A percentile compares a stretch with the other conserved stretches of the same genome.
Conservation (phyloP, 2,329 filamentous ascomycete species). For the Fusarium luffae region DNA sequence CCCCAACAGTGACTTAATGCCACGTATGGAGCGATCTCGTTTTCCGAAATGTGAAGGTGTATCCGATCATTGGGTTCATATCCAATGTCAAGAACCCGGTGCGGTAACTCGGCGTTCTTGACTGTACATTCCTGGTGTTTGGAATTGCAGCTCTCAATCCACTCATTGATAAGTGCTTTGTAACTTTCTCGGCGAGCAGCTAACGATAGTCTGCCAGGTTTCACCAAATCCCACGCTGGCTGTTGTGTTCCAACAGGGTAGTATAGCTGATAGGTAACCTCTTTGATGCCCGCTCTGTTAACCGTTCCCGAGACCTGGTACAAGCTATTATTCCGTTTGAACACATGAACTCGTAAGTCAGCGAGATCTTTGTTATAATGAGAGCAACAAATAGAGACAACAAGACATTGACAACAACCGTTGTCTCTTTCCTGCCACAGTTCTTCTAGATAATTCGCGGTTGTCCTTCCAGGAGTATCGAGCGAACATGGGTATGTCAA, state of each 20-base stretch:
- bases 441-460: background rate
- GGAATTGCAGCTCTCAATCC: background rate
- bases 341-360: no score
- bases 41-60: background rate
- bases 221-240: background rate
- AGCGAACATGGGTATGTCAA: background rate
- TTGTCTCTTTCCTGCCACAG: background rate
- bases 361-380: no score
- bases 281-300: no score
- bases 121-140: background rate
- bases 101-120: background rate
- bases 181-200: rapidly evolving
- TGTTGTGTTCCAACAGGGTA: background rate
- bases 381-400: no score
- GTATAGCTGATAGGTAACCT: background rate
- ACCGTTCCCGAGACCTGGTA: no score
- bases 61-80: rapidly evolving
- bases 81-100: background rate
- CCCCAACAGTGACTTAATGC: background rate
- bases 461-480: background rate
- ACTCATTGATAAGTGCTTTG: rapidly evolving
- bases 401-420: background rate
- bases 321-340: no score
- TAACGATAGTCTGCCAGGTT: background rate
- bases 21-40: background rate